Evolutionary conservation across 192 early-diverging fungal species (phyloP), one percentile per base, ranked within the genome.

Genomic region (Funneliformis geosporum): DNA sequence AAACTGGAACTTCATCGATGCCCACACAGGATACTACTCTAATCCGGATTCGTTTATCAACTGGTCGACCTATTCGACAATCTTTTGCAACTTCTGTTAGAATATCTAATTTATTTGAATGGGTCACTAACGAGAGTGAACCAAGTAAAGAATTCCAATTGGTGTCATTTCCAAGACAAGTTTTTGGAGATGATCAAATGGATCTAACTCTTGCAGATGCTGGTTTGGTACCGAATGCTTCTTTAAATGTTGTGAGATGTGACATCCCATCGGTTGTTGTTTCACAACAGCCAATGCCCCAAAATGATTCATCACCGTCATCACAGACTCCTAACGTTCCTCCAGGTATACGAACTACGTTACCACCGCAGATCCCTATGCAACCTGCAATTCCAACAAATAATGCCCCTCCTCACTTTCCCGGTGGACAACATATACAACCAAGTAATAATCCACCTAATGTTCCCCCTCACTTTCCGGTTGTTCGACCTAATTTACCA

Each of bases 11-110:
- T 14, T 25, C 25, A 16, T 50, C 47, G 18, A 5, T 18, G 18
- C 47, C 47, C 18, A 8, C 10, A 65, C 28, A 25, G 23, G 27
- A 66, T 18, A 33, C 25, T 16, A 33, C 64, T 16, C 64, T 66
- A 38, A 66, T 66, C 33, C 64, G 33, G 16, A 66, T 66, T 12
- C 64, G 64, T 28, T 66, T 66, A 33, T 66, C 64, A 66, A 66
- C 64, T 38, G 64, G 64, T 66, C n/a, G 33, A 28, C 12, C 64
- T 16, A 66, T 66, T 33, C 64, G 28, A 16, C 64, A 66, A 27
- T 16, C 28, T 1, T 66, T 66, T 66, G 14, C 33, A 0, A 6
- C 25, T 0, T 16, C 64, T 12, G n/a, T 27, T 10, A 33, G 16
- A 12, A 14, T 66, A 12, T 66, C 64, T 66, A 8, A 66, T 14